Conservation (phyloP, 345 rosid genomes). For the Aurinia saxatilis region DNA sequence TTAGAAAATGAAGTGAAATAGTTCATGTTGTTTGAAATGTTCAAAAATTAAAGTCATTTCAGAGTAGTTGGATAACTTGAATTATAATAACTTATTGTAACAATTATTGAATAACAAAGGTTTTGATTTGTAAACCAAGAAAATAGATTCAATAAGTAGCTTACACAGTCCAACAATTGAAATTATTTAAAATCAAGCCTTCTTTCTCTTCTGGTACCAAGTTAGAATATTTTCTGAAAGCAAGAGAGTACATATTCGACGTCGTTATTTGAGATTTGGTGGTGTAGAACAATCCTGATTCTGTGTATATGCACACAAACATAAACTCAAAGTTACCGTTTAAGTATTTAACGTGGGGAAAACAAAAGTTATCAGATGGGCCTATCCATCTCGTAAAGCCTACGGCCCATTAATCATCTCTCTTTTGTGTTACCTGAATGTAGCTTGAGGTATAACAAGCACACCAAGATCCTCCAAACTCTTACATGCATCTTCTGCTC, state of each 20-base stretch:
- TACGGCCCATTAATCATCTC: not conserved
- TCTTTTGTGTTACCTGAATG: constrained; percentile 32
- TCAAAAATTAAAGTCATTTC: not conserved
- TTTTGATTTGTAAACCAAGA: too few relatives aligned
- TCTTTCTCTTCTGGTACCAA: not conserved
- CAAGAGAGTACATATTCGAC: constrained; percentile 61
- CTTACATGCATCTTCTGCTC: constrained; percentile 49
- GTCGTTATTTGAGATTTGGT: constrained; percentile 73
- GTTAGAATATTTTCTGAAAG: constrained; percentile 27
- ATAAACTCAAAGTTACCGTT: not conserved
- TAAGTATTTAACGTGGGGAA: too few relatives aligned
- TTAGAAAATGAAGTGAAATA: too few relatives aligned
- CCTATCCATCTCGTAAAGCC: not conserved
- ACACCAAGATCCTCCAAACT: constrained; percentile 66
- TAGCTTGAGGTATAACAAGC: constrained; percentile 48
- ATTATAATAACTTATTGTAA: too few relatives aligned
- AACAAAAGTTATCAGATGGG: not conserved
- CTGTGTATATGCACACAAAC: constrained; percentile 32
- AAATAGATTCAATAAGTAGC: not conserved
- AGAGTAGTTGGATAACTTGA: not conserved
- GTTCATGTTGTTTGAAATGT: too few relatives aligned
- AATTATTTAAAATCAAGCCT: not conserved
- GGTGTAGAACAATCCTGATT: constrained; percentile 71
- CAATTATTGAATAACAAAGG: not conserved
- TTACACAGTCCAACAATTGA: constrained; percentile 1